Evolutionary conservation across 805 yeast species (phyloP), one percentile per base, ranked within the genome.

Genomic region (Metschnikowia noctiluminum): DNA sequence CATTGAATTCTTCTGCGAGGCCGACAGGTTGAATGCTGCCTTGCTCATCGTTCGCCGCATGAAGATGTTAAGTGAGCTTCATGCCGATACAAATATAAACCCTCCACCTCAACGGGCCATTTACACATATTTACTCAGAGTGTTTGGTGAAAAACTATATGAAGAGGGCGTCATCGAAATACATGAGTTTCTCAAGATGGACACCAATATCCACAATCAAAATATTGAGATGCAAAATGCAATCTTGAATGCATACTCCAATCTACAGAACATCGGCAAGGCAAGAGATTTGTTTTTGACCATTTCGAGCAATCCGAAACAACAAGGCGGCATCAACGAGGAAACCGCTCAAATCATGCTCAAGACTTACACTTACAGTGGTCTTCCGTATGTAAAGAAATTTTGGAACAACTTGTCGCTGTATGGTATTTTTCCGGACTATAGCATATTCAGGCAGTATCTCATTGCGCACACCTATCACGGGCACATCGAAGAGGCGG

Each of bases 381-480:
- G 82, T 12, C 63, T 84, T 44, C 70, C 73, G 4, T 80, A 81
- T 45, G 87, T 84, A 7, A 78, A 76, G 49, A 71, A 76, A 38
- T 78, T 85, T 38, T 87, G 89, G 85, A 72, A 77, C 45, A 77
- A 77, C 49, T 62, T 87, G 27, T 77, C 84, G 0, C 69, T 69
- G 36, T 80, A 73, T 56, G 78, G 76, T 0, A 64, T 87, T 6
- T 54, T 71, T 11, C 87, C 88, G 0, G 74, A 78, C 50, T 65
- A 74, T 34, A 72, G 72, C 9, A 73, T 83, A 32, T 77, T 76
- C 59, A 75, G 73, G 37, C 89, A 85, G 61, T 83, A 79, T 56
- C 63, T 87, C 32, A 78, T 85, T 48, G 87, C 89, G 0, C 83
- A 85, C 61, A 84, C 87, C 51, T 84, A 83, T 55, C 81, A 82